These are phyloP conservation scores for Leccinum aurantiacum DNA, from an alignment of 768 basidiomycete genomes.

Conservation along the genomic window DNA sequence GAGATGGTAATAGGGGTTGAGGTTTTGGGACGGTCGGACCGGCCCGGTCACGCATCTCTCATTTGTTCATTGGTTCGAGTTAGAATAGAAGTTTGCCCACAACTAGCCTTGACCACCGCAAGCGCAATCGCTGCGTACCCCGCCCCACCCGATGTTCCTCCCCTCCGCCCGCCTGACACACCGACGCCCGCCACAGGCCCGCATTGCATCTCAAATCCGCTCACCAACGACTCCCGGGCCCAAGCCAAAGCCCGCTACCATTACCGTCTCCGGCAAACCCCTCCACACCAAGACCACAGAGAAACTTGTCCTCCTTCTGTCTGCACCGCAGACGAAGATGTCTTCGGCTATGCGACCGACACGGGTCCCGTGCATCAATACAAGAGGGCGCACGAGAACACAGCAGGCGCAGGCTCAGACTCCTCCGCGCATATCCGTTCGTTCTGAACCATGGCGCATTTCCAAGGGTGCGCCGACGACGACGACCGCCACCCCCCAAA, in stretches of 20 bases:
- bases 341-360: conserved; percentile 65
- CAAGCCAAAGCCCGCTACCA: conserved; percentile 20
- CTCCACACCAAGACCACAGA: conserved; percentile 89
- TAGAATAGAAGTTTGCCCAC: too few species aligned
- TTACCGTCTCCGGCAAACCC: conserved; percentile 41
- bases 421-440: too few species aligned
- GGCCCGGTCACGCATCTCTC: too few species aligned
- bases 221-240: conserved; percentile 12
- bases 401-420: too few species aligned
- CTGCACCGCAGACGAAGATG: conserved; percentile 79
- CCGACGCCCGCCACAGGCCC: conserved; percentile 26
- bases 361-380: conserved; percentile 64
- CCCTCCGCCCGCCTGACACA: conserved; percentile 21
- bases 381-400: conserved; percentile 46
- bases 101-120: neutral
- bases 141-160: conserved; percentile 22
- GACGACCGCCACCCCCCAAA: too few species aligned
- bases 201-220: conserved; percentile 17
- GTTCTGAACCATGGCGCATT: too few species aligned
- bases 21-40: too few species aligned
- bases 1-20: too few species aligned
- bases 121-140: conserved; percentile 10
- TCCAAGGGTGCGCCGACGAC: too few species aligned
- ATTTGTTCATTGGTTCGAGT: too few species aligned
- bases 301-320: conserved; percentile 89